phyloP scores from a whole-genome alignment of 768 basidiomycete genomes.

The Albatrellus ellisii region DNA sequence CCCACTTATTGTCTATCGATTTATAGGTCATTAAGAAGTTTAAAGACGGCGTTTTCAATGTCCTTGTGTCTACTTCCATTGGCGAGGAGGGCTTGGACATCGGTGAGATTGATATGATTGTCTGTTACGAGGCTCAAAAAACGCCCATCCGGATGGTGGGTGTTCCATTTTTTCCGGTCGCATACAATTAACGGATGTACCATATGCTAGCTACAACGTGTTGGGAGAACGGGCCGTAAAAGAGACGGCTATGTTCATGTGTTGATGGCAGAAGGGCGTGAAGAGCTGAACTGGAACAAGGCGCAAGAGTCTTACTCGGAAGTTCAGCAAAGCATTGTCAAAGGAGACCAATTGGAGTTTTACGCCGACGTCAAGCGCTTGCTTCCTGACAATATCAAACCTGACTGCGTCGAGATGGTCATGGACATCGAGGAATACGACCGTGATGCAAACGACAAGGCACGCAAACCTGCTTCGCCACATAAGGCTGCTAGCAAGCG shows the following conservation, averaged over 20 bases:
- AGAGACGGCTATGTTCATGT: slow-evolving; percentile 84
- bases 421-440: slow-evolving; percentile 72
- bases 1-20: background rate
- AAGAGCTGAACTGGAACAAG: slow-evolving; percentile 82
- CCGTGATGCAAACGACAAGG: slow-evolving; percentile 31
- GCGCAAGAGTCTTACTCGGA: slow-evolving; percentile 78
- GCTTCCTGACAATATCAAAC: slow-evolving; percentile 65
- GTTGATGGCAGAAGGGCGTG: slow-evolving; percentile 79
- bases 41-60: slow-evolving; percentile 78
- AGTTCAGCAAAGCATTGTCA: slow-evolving; percentile 79
- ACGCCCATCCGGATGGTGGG: slow-evolving; percentile 91
- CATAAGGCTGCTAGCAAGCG: slow-evolving; percentile 36
- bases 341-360: slow-evolving; percentile 78
- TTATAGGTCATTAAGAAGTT: slow-evolving; percentile 74
- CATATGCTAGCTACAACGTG: slow-evolving; percentile 68
- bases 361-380: slow-evolving; percentile 88
- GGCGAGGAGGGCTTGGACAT: slow-evolving; percentile 99
- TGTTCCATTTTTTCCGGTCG: background rate
- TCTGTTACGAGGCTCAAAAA: slow-evolving; percentile 96
- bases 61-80: slow-evolving; percentile 90
- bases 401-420: slow-evolving; percentile 62
- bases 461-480: slow-evolving; percentile 21
- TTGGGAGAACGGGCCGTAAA: slow-evolving; percentile 92
- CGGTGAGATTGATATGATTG: slow-evolving; percentile 89
- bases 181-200: background rate